These are phyloP conservation scores for Strigomonas culicis DNA, from an alignment of 208 protist species.

Conservation along the genomic window DNA sequence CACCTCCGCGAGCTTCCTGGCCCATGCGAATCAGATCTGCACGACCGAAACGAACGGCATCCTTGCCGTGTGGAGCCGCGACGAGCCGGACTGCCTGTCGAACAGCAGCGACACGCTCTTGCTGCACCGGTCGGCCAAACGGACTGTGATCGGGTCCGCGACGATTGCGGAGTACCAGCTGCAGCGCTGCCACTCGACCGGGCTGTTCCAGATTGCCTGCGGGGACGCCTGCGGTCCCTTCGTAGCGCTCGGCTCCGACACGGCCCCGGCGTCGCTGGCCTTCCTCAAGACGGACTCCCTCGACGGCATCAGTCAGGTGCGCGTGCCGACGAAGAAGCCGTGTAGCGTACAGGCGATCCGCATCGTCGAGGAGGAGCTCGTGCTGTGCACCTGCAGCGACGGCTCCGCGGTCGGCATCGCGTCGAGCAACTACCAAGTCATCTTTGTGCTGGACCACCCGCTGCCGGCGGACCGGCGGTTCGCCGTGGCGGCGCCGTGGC, in stretches of 20 bases:
- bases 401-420: constrained; percentile 28
- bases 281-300: constrained; percentile 27
- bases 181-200: neutral
- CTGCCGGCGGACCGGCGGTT: constrained; percentile 6
- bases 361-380: constrained; percentile 10
- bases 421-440: constrained; percentile 21
- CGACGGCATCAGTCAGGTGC: constrained; percentile 24
- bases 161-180: neutral
- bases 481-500: neutral
- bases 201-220: constrained; percentile 21
- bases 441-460: constrained; percentile 30
- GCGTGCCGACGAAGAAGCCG: constrained; percentile 14
- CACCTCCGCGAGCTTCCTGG: constrained; percentile 22
- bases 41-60: constrained; percentile 38
- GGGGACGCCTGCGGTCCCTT: constrained; percentile 18
- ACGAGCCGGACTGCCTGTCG: neutral
- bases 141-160: neutral
- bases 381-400: constrained; percentile 12
- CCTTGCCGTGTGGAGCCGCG: constrained; percentile 24
- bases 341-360: neutral
- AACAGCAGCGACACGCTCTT: neutral
- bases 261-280: constrained; percentile 26
- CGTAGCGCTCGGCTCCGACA: constrained; percentile 21
- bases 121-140: neutral
- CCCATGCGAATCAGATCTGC: constrained; percentile 8